Conservation (phyloP, 2,329 filamentous ascomycete genomes). For the Penicillium sp. region DNA sequence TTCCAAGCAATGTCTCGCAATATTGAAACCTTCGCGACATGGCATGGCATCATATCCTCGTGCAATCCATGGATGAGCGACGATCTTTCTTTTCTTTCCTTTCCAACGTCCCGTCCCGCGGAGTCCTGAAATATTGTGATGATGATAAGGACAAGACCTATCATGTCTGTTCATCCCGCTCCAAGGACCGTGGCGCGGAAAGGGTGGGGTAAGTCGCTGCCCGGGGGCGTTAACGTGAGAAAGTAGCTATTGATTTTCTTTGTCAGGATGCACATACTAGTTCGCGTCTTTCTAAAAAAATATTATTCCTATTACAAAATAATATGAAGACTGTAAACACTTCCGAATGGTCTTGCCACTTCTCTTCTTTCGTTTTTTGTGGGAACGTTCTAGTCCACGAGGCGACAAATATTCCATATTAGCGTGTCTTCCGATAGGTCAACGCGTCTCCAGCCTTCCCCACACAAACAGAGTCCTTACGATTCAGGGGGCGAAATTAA, state of each 20-base stretch:
- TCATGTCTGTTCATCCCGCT: constrained; percentile 4
- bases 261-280: not conserved
- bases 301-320: not conserved
- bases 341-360: not conserved
- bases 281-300: not conserved
- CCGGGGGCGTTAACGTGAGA: not conserved
- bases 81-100: constrained; percentile 1
- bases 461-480: not conserved
- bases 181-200: constrained; percentile 3
- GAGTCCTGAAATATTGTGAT: not conserved
- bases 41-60: not conserved
- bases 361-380: not conserved
- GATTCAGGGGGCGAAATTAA: not conserved
- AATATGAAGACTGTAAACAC: not conserved
- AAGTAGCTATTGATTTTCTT: not conserved
- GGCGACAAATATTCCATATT: not conserved
- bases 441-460: not conserved
- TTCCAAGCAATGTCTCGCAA: not conserved
- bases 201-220: constrained; percentile 1
- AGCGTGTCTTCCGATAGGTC: constrained; percentile 4
- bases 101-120: not conserved
- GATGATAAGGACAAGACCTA: constrained; percentile 7
- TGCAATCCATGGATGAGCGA: constrained; percentile 4
- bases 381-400: not conserved
- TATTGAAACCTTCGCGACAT: not conserved